Conservation (phyloP, 768 basidiomycete species). For the Ramaria rubella region DNA sequence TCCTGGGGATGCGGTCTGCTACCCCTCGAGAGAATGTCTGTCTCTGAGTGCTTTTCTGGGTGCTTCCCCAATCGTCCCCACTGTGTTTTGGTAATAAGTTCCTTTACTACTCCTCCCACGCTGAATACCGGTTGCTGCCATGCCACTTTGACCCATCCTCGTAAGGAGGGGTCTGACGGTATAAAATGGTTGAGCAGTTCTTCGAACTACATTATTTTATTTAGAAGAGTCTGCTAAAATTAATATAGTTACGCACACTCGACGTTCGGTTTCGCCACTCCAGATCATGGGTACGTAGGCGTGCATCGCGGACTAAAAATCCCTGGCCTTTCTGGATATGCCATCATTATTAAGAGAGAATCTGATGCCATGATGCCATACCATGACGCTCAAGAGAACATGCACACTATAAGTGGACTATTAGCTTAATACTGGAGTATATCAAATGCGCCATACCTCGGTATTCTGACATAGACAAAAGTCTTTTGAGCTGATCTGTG, state of each 20-base stretch:
- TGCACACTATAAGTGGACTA: slow-evolving; percentile 45
- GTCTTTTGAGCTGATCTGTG: slow-evolving; percentile 75
- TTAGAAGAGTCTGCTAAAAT: slow-evolving; percentile 1
- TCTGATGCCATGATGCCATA: slow-evolving; percentile 9
- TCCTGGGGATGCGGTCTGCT: too few species aligned
- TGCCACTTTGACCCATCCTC: slow-evolving; percentile 78
- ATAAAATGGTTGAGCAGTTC: slow-evolving; percentile 75
- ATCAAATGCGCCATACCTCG: slow-evolving; percentile 43
- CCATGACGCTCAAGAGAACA: slow-evolving; percentile 65
- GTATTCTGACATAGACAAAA: slow-evolving; percentile 71
- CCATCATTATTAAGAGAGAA: not conserved
- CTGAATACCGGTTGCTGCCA: slow-evolving; percentile 75
- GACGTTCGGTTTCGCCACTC: slow-evolving; percentile 78
- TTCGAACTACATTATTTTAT: slow-evolving; percentile 49
- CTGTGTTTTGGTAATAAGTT: slow-evolving; percentile 72
- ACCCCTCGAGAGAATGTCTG: slow-evolving; percentile 27
- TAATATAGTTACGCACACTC: slow-evolving; percentile 49
- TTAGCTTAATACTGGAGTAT: slow-evolving; percentile 16
- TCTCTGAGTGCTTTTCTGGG: slow-evolving; percentile 14
- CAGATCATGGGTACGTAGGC: slow-evolving; percentile 72
- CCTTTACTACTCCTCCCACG: slow-evolving; percentile 71
- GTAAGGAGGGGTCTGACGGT: slow-evolving; percentile 71
- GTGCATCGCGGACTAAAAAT: slow-evolving; percentile 74
- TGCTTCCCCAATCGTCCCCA: slow-evolving; percentile 26
- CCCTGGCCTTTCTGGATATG: slow-evolving; percentile 57